Conservation (phyloP, 176 grass and related monocot species). For the Thalia dealbata region DNA sequence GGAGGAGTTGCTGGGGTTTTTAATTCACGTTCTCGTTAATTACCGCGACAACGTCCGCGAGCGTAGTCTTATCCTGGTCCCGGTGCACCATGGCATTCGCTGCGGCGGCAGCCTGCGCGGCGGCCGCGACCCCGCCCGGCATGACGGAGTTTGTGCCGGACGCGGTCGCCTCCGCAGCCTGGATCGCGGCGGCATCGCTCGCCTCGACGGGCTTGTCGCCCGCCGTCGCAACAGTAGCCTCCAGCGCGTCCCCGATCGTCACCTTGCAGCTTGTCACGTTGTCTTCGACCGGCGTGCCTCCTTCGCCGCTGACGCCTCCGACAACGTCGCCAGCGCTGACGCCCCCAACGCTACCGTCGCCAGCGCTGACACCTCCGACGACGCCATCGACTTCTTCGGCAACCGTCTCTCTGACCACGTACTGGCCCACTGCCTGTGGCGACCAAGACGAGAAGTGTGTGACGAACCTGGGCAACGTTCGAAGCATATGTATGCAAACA, state of each 20-base stretch:
- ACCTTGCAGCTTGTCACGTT: conserved; percentile 21
- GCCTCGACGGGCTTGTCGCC: conserved; percentile 37
- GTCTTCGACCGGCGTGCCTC: too few relatives aligned
- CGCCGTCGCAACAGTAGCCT: conserved; percentile 29
- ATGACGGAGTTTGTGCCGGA: conserved; percentile 29
- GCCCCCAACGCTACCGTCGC: too few relatives aligned
- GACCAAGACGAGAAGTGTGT: not conserved
- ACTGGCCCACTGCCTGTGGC: conserved; percentile 28
- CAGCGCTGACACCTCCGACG: too few relatives aligned
- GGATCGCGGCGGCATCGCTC: conserved; percentile 70
- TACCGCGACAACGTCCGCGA: conserved; percentile 55
- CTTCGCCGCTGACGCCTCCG: too few relatives aligned
- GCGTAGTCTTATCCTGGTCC: conserved; percentile 44
- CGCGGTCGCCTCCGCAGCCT: conserved; percentile 39
- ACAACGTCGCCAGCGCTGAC: too few relatives aligned
- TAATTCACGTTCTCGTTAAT: not conserved
- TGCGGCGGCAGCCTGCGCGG: conserved; percentile 35
- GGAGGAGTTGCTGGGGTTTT: too few relatives aligned
- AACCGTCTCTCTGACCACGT: not conserved
- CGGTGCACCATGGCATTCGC: conserved; percentile 24
- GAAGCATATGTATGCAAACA: too few relatives aligned
- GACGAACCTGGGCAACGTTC: too few relatives aligned
- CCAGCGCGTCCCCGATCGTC: conserved; percentile 55
- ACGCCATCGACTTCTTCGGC: too few relatives aligned
- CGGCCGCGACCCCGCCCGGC: conserved; percentile 30